Evolutionary conservation across 352 stramenopile genomes (phyloP).

Genomic region (Phytophthora brassicae): DNA sequence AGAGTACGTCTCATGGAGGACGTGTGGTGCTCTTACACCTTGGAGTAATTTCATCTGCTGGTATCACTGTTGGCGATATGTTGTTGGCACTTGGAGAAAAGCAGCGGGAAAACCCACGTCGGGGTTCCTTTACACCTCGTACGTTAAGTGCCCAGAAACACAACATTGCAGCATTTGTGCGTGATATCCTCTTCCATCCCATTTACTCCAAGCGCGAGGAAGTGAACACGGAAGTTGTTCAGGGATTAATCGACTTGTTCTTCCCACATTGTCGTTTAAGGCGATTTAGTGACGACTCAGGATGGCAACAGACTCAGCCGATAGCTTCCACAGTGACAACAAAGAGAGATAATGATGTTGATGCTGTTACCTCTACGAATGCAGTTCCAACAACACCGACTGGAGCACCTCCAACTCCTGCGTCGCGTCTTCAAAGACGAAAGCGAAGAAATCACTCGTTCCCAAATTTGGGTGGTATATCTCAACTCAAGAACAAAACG

Average conservation of each 20-base stretch:
- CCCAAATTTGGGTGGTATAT: slow-evolving; percentile 49
- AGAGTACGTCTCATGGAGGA: slow-evolving; percentile 48
- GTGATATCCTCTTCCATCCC: slow-evolving; percentile 76
- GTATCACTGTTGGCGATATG: slow-evolving; percentile 58
- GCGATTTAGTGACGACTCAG: slow-evolving; percentile 65
- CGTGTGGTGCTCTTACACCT: slow-evolving; percentile 65
- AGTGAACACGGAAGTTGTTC: slow-evolving; percentile 38
- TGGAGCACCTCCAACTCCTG: slow-evolving; percentile 4
- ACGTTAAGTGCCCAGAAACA: slow-evolving; percentile 44
- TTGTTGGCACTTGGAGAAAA: slow-evolving; percentile 57
- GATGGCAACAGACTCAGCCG: slow-evolving; percentile 27
- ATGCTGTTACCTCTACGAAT: slow-evolving; percentile 11
- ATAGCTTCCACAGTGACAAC: slow-evolving; percentile 8
- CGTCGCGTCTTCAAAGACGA: slow-evolving; percentile 18
- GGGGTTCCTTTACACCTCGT: slow-evolving; percentile 22
- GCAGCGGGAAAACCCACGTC: slow-evolving; percentile 41
- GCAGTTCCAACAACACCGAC: background rate
- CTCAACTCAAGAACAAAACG: slow-evolving; percentile 25
- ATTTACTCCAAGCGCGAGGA: slow-evolving; percentile 63
- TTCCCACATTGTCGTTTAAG: slow-evolving; percentile 72
- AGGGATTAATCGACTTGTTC: slow-evolving; percentile 62
- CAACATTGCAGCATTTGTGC: slow-evolving; percentile 61
- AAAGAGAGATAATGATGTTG: slow-evolving; percentile 27
- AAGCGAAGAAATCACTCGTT: slow-evolving; percentile 72
- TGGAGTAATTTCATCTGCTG: slow-evolving; percentile 41